Conservation (phyloP, 768 basidiomycete species). For the Trametes maxima region DNA sequence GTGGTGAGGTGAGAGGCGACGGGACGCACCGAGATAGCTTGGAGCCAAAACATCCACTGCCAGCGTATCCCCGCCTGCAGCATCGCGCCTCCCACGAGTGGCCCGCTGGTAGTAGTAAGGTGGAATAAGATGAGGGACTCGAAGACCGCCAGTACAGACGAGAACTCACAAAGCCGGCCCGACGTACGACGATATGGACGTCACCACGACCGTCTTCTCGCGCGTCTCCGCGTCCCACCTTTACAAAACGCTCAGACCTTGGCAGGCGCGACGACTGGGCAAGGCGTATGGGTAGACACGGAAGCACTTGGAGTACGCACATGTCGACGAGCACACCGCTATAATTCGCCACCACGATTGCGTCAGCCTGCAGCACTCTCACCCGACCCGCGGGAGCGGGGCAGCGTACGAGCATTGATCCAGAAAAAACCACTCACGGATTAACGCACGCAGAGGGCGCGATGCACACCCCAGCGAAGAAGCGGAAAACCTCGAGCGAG, state of each 20-base stretch:
- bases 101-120: slow-evolving; percentile 20
- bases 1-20: background rate
- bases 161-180: slow-evolving; percentile 49
- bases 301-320: too few species aligned
- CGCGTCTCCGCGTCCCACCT: slow-evolving; percentile 63
- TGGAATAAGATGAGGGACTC: background rate
- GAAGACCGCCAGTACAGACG: too few species aligned
- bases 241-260: too few species aligned
- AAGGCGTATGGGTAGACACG: too few species aligned
- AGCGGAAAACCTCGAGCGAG: background rate
- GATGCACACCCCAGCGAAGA: slow-evolving; percentile 46
- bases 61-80: slow-evolving; percentile 45
- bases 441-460: background rate
- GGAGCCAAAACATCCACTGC: slow-evolving; percentile 71
- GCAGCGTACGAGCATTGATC: too few species aligned
- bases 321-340: too few species aligned
- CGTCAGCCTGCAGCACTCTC: too few species aligned
- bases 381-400: too few species aligned
- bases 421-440: too few species aligned
- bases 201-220: slow-evolving; percentile 66
- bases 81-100: slow-evolving; percentile 38
- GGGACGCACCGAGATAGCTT: slow-evolving; percentile 49
- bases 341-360: too few species aligned
- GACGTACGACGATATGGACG: slow-evolving; percentile 49
- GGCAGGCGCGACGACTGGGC: too few species aligned